Conservation (phyloP, 441 rosid genomes). For the Syzygium malaccense region DNA sequence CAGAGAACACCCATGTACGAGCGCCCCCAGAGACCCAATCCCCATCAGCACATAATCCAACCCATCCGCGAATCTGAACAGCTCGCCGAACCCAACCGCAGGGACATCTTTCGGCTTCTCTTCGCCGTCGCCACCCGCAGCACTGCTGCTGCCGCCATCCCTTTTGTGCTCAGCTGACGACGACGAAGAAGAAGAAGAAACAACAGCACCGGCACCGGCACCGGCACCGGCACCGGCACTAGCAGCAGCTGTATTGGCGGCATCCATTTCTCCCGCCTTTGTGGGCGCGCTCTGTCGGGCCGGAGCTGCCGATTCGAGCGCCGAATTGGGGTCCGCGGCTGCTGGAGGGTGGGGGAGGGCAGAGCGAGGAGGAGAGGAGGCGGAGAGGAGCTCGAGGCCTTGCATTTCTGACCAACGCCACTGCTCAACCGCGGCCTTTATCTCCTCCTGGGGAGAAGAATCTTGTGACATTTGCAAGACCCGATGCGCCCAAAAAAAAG, state of each 20-base stretch:
- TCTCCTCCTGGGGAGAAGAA: slow-evolving; percentile 32
- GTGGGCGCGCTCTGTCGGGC: not conserved
- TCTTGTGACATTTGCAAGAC: slow-evolving; percentile 77
- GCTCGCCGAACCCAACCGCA: slow-evolving; percentile 64
- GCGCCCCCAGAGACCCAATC: slow-evolving; percentile 93
- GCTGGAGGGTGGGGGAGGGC: slow-evolving; percentile 14
- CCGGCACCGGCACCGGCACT: not conserved
- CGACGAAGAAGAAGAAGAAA: slow-evolving; percentile 4
- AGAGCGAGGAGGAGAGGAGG: slow-evolving; percentile 19
- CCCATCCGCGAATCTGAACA: slow-evolving; percentile 96
- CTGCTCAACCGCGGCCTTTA: slow-evolving; percentile 57
- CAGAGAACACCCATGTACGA: slow-evolving; percentile 90
- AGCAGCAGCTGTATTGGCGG: not conserved
- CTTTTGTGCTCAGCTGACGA: slow-evolving; percentile 23
- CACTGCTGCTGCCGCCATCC: not conserved
- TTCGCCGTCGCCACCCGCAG: slow-evolving; percentile 1
- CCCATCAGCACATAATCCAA: slow-evolving; percentile 91
- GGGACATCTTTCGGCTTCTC: slow-evolving; percentile 50
- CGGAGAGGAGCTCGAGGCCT: slow-evolving; percentile 85
- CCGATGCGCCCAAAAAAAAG: not conserved
- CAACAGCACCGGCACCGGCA: not conserved
- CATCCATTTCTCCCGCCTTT: not conserved
- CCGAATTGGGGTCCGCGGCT: slow-evolving; percentile 4
- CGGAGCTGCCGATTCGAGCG: slow-evolving; percentile 7
- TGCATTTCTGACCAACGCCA: slow-evolving; percentile 99